These are phyloP conservation scores for Eimeria zaria DNA, from an alignment of 169 alveolate genomes.

Conservation along the genomic window DNA sequence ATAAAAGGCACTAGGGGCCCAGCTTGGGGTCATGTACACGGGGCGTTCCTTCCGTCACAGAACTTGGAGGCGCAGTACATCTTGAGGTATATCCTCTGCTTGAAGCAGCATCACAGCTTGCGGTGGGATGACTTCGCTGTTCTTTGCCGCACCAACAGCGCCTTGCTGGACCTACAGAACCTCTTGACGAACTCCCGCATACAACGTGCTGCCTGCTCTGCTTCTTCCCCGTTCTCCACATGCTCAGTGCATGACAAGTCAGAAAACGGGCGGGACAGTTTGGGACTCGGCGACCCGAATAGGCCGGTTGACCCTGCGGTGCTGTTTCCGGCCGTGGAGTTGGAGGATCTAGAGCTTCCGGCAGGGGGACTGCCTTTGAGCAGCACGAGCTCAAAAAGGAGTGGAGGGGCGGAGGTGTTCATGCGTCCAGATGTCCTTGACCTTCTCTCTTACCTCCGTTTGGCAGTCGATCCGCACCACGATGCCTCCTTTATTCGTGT, in stretches of 20 bases:
- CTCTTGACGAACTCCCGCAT: constrained; percentile 84
- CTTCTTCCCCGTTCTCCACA: neutral
- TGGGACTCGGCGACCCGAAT: constrained; percentile 46
- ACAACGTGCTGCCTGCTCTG: constrained; percentile 55
- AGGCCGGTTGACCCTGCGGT: constrained; percentile 72
- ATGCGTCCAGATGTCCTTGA: constrained; percentile 66
- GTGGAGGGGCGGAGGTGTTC: constrained; percentile 68
- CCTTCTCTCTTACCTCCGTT: constrained; percentile 89
- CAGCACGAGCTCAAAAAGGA: constrained; percentile 43
- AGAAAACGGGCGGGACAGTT: neutral
- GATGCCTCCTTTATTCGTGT: constrained; percentile 89
- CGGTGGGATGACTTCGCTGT: constrained; percentile 92
- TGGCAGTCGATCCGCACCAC: constrained; percentile 88
- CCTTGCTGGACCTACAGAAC: constrained; percentile 85
- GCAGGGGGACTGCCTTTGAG: constrained; percentile 38
- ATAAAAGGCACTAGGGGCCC: neutral
- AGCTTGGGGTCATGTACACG: constrained; percentile 5
- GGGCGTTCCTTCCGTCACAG: constrained; percentile 80
- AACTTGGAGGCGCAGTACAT: constrained; percentile 87
- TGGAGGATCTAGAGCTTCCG: constrained; percentile 36
- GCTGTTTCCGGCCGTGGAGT: constrained; percentile 39
- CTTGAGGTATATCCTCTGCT: constrained; percentile 83
- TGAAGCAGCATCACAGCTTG: constrained; percentile 81
- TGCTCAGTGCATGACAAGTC: neutral
- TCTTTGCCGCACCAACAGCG: constrained; percentile 89